Conservation (phyloP, 2,329 filamentous ascomycete genomes). For the Cladophialophora psammophila region DNA sequence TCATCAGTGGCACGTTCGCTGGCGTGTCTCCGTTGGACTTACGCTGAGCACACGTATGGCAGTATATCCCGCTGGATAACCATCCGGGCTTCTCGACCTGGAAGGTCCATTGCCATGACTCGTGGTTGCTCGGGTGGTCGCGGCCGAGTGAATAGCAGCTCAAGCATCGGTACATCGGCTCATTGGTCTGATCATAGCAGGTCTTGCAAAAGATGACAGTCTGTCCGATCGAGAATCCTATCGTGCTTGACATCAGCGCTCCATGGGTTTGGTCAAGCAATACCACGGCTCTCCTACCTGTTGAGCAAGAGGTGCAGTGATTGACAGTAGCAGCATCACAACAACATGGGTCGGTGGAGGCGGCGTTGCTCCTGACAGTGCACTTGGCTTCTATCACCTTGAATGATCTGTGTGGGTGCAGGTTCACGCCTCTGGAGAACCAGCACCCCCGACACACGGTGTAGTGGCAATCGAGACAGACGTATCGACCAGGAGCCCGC, state of each 20-base stretch:
- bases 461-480: not conserved
- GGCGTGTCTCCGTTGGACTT: not conserved
- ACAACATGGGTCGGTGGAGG: not conserved
- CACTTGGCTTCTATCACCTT: not conserved
- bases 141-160: not conserved
- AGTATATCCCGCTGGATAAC: not conserved
- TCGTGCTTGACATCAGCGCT: too few species aligned
- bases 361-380: not conserved
- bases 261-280: too few species aligned
- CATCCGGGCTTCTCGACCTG: not conserved
- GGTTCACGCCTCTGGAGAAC: slow-evolving; percentile 1
- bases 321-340: not conserved
- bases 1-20: too few species aligned
- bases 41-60: slow-evolving; percentile 1
- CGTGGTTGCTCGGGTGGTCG: not conserved
- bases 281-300: too few species aligned
- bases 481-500: not conserved
- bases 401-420: not conserved
- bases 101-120: slow-evolving; percentile 1
- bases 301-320: not conserved
- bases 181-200: not conserved
- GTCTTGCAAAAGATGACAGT: slow-evolving; percentile 1
- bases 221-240: not conserved
- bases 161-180: not conserved
- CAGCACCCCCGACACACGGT: not conserved